These are phyloP conservation scores for Ceratocystis cacaofunesta DNA, from an alignment of 2,329 filamentous ascomycete genomes.

Conservation along the genomic window DNA sequence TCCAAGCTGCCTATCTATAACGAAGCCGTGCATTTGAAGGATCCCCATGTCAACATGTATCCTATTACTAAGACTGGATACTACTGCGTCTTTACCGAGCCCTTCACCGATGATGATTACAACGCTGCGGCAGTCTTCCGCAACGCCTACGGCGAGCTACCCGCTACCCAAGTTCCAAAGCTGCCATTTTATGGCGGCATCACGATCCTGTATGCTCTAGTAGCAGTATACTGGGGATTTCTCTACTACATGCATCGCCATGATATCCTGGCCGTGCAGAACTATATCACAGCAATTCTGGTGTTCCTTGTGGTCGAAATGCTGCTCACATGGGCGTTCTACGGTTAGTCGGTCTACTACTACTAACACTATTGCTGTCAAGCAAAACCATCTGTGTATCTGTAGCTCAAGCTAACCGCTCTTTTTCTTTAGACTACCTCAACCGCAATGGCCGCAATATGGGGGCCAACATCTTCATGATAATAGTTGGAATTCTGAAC, in stretches of 20 bases:
- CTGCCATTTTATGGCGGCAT: conserved; percentile 92
- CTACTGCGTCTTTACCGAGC: conserved; percentile 77
- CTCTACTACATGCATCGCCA: conserved; percentile 86
- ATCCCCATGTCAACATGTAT: conserved; percentile 63
- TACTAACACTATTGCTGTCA: conserved; percentile 16
- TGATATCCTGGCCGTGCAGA: conserved; percentile 94
- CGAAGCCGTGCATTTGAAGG: conserved; percentile 66
- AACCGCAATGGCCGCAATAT: conserved; percentile 77
- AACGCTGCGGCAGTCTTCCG: conserved; percentile 76
- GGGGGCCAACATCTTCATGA: conserved; percentile 70
- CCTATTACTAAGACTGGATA: conserved; percentile 81
- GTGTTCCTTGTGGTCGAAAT: conserved; percentile 91
- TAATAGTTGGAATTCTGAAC: conserved; percentile 84
- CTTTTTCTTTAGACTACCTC: conserved; percentile 54
- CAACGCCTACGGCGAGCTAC: conserved; percentile 91
- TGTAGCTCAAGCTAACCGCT: neutral
- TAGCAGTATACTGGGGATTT: conserved; percentile 81
- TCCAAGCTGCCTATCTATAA: conserved; percentile 63
- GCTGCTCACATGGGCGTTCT: conserved; percentile 97
- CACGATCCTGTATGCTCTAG: conserved; percentile 81
- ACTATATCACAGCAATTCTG: conserved; percentile 95
- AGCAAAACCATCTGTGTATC: too few relatives aligned
- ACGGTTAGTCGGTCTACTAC: conserved; percentile 39
- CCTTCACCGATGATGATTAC: conserved; percentile 55
- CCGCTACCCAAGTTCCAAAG: conserved; percentile 90